Base-by-base conservation (phyloP, 2,329 filamentous ascomycete species). In the Monosporascus ibericus region DNA sequence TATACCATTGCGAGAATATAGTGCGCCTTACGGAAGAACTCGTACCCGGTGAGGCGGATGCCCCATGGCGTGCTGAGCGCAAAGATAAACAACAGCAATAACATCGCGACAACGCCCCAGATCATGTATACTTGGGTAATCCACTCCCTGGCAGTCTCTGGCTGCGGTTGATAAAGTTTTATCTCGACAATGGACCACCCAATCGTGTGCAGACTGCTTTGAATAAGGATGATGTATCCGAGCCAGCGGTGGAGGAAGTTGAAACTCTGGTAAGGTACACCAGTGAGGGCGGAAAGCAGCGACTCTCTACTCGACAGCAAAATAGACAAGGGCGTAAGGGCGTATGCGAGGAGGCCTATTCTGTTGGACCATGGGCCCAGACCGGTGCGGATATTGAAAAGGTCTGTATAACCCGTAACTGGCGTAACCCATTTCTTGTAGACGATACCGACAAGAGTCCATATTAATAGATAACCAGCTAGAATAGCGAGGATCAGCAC, bases 191-290 rank as follows among this genome's bases (percentile, higher is more conserved):
- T 64, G 25, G 77, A 81, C 87, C 87, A 91, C 50, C 75, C 79
- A 25, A 91, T 76, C 1, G 87, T 90, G 65, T 92, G 88, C 1
- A 91, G 67, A 9, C 76, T 69, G 3, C 81, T 79, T 64, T 91
- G 87, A 0, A 81, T 65, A 50, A 88, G 80, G 57, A 92, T 89
- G 61, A 91, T 76, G 55, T 86, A 86, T 6, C 88, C 87, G 0
- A 85, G 72, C 87, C 87, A 91, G 34, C 86, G 83, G 66, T 90
- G 87, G 20, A 91, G 71, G 63, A 91, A 91, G 68, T 87, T 85
- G 75, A 91, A 90, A 61, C 80, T 82, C 59, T 90, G 87, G 62
- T 90, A 89, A 0, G 88, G 86, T 0, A 91, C 75, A 1, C 88
- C 87, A 0, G 87, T 91, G 48, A 89, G 67, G 15, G 87, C 65